phyloP scores from a whole-genome alignment of 2,329 filamentous ascomycete genomes.

The Fusarium metavorans region DNA sequence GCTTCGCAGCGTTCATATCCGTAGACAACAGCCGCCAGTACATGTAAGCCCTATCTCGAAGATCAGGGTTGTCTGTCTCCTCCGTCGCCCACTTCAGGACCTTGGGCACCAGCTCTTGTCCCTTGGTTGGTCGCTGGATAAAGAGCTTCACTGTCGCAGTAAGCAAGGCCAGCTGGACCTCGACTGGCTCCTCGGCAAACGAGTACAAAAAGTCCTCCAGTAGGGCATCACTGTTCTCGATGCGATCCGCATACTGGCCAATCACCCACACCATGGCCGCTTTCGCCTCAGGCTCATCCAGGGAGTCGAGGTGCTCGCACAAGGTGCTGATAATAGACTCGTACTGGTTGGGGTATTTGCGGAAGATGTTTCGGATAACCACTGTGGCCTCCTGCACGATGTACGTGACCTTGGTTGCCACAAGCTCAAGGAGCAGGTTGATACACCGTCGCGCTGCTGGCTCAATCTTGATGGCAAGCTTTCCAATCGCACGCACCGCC shows the following conservation, averaged over 20 bases:
- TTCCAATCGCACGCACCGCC: conserved; percentile 95
- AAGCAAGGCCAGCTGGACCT: conserved; percentile 93
- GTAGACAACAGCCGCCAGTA: conserved; percentile 98
- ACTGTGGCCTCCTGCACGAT: conserved; percentile 99
- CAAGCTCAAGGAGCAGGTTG: conserved; percentile 89
- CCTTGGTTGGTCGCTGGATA: conserved; percentile 95
- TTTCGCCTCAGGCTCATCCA: conserved; percentile 98
- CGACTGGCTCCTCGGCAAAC: conserved; percentile 93
- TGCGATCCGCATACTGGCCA: conserved; percentile 95
- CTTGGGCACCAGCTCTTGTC: conserved; percentile 90
- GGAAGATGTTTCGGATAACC: conserved; percentile 98
- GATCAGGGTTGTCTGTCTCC: conserved; percentile 98
- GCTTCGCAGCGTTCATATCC: conserved; percentile 86
- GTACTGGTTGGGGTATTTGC: conserved; percentile 98
- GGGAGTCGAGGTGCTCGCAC: conserved; percentile 94
- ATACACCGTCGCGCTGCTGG: conserved; percentile 92
- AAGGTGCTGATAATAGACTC: conserved; percentile 96
- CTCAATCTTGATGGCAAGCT: conserved; percentile 98
- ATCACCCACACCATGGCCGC: conserved; percentile 99
- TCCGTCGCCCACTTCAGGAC: conserved; percentile 99
- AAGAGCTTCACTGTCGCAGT: conserved; percentile 98
- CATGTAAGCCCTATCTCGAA: conserved; percentile 97
- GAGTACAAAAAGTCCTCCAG: conserved; percentile 95
- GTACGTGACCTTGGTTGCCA: conserved; percentile 98
- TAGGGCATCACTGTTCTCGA: conserved; percentile 94